A percentile compares a stretch with the other conserved stretches of the same genome.
phyloP scores from a whole-genome alignment of 768 basidiomycete species.

The Lentinula edodes region DNA sequence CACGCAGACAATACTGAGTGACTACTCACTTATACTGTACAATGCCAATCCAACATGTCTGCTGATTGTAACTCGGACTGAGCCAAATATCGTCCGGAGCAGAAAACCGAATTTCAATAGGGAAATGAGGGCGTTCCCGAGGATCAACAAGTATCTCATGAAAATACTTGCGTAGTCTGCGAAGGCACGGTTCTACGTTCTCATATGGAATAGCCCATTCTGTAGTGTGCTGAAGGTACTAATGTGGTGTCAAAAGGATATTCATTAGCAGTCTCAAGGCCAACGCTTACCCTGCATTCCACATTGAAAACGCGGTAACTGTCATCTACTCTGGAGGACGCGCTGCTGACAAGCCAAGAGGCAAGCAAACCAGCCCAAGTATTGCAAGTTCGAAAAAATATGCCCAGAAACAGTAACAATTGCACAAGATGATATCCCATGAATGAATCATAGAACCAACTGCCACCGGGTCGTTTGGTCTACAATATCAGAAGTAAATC shows the following conservation, averaged over 20 bases:
- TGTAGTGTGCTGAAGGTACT: conserved; percentile 92
- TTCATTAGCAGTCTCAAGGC: neutral
- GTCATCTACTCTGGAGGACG: conserved; percentile 63
- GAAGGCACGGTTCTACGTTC: conserved; percentile 59
- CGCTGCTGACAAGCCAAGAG: conserved; percentile 58
- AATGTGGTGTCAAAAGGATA: conserved; percentile 1
- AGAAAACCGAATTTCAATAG: conserved; percentile 88
- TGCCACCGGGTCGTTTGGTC: conserved; percentile 46
- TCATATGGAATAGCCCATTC: conserved; percentile 90
- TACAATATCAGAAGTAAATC: conserved; percentile 21
- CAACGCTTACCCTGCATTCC: conserved; percentile 74
- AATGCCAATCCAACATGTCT: conserved; percentile 93
- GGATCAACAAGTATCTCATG: conserved; percentile 59
- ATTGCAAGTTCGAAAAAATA: conserved; percentile 60
- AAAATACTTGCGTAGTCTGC: conserved; percentile 69
- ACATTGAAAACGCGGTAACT: conserved; percentile 86
- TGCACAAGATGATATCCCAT: conserved; percentile 81
- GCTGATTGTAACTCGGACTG: conserved; percentile 75
- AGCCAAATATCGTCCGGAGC: conserved; percentile 91
- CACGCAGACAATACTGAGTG: neutral
- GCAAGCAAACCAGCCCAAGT: conserved; percentile 56
- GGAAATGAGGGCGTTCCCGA: conserved; percentile 79
- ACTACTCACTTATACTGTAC: conserved; percentile 86
- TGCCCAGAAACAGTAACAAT: conserved; percentile 72
- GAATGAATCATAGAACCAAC: conserved; percentile 67